Base-by-base conservation (phyloP, 495 filamentous ascomycete genomes). In the Penicillium daleae region DNA sequence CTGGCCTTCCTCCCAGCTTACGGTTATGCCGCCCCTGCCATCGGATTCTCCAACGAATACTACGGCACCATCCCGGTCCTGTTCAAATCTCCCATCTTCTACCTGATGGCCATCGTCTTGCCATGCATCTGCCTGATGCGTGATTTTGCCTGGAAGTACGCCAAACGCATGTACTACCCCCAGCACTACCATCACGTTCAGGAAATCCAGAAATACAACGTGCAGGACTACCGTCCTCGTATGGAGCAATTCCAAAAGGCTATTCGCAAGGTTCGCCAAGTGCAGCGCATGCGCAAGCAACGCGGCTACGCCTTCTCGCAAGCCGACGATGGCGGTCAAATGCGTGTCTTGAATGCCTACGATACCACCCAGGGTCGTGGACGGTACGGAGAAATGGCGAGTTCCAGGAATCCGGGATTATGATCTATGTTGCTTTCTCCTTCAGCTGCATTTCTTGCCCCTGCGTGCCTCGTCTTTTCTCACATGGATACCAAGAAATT, bases 241-340 rank as follows among this genome's bases (percentile, higher is more conserved):
- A 99, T 99, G 95, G 95, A 99, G 75, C 95, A 99, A 77, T 99
- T 99, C 86, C 95, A 99, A 77, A 99, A 99, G 77, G 95, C 95
- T 27, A 97, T 99, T 71, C 88, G 95, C 66, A 99, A 99, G 78
- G 95, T 98, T 52, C 88, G 95, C 46, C 95, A 99, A 79, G 96
- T 98, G 44, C 96, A 98, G 79, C 89, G 95, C 62, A 99, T 98
- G 95, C 93, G 95, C 73, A 99, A 98, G 74, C 95, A 99, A 80
- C 89, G 95, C 67, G 95, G 95, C 24, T 99, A 98, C 72, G 95
- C 95, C 42, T 99, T 99, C 80, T 97, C 92, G 64, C 93, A 97
- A 76, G 94, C 93, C 53, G 95, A 99, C 69, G 95, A 99, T 74
- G 91, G 89, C 61, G 80, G 73, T 10, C 78, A 82, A 65, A 96